These are phyloP conservation scores for Glomus cerebriforme DNA, from an alignment of 192 early-diverging fungal species.

Conservation along the genomic window DNA sequence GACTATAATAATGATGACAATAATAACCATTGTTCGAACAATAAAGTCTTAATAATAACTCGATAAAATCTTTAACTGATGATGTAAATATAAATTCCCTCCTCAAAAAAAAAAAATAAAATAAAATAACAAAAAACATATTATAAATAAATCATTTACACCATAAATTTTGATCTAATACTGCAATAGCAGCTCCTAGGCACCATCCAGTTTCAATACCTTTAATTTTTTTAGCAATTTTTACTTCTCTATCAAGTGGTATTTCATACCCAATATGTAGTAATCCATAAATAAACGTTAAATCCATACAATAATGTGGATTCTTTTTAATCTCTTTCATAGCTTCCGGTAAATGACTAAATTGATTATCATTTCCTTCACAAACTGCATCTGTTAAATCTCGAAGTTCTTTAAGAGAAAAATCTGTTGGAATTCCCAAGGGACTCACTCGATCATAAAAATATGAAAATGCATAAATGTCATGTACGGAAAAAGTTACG, in stretches of 20 bases:
- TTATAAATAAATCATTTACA: slow-evolving; percentile 33
- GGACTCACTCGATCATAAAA: slow-evolving; percentile 90
- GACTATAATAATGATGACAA: too few relatives aligned
- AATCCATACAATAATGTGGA: slow-evolving; percentile 87
- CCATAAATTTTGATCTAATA: slow-evolving; percentile 60
- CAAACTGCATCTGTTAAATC: slow-evolving; percentile 72
- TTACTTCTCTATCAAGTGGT: slow-evolving; percentile 63
- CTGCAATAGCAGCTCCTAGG: slow-evolving; percentile 86
- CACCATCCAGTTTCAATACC: slow-evolving; percentile 96
- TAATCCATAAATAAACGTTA: slow-evolving; percentile 85
- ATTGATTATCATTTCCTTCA: slow-evolving; percentile 42
- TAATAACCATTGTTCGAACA: too few relatives aligned
- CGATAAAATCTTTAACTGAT: too few relatives aligned
- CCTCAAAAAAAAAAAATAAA: neutral
- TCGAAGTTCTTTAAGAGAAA: slow-evolving; percentile 71
- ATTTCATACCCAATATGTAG: slow-evolving; percentile 86
- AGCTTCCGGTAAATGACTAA: slow-evolving; percentile 58
- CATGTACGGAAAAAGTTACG: slow-evolving; percentile 64
- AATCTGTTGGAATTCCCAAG: slow-evolving; percentile 68
- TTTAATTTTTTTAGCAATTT: slow-evolving; percentile 89
- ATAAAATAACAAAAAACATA: neutral
- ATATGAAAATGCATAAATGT: slow-evolving; percentile 94
- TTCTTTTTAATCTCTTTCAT: slow-evolving; percentile 48
- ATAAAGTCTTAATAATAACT: too few relatives aligned
- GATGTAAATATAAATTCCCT: neutral